Evolutionary conservation across 495 filamentous ascomycete species (phyloP).

Genomic region (Podospora sp.): DNA sequence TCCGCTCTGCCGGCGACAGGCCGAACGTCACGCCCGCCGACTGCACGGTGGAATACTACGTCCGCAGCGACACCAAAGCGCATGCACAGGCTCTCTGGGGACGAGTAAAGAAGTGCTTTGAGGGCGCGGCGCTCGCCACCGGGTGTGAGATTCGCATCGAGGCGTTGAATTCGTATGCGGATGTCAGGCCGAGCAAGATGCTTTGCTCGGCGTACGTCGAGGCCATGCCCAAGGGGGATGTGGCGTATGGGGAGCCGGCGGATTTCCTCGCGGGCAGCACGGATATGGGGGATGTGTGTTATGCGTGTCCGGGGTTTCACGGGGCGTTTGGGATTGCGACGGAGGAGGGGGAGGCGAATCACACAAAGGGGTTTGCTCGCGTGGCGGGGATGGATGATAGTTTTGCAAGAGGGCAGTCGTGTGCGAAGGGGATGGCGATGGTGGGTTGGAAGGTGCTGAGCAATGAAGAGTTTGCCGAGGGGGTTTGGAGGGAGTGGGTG

Average conservation of each 20-base stretch:
- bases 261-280: slow-evolving; percentile 49
- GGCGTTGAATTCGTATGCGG: slow-evolving; percentile 54
- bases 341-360: slow-evolving; percentile 50
- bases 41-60: slow-evolving; percentile 58
- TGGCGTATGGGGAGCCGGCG: slow-evolving; percentile 41
- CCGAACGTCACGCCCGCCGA: slow-evolving; percentile 56
- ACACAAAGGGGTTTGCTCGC: slow-evolving; percentile 57
- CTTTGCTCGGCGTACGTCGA: slow-evolving; percentile 56
- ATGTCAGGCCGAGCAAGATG: slow-evolving; percentile 51
- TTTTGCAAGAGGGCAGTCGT: slow-evolving; percentile 48
- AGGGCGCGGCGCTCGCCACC: slow-evolving; percentile 58
- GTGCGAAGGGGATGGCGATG: slow-evolving; percentile 60
- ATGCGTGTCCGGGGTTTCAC: slow-evolving; percentile 60
- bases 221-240: slow-evolving; percentile 49
- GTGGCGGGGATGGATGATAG: slow-evolving; percentile 55
- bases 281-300: slow-evolving; percentile 59
- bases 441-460: slow-evolving; percentile 52
- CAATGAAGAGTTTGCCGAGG: slow-evolving; percentile 50
- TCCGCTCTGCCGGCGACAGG: slow-evolving; percentile 33
- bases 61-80: slow-evolving; percentile 50
- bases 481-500: slow-evolving; percentile 46
- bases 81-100: slow-evolving; percentile 51
- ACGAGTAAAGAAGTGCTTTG: slow-evolving; percentile 57
- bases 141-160: slow-evolving; percentile 55
- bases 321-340: slow-evolving; percentile 56